These are phyloP conservation scores for Penicillium egyptiacum DNA, from an alignment of 495 filamentous ascomycete genomes.

Conservation along the genomic window DNA sequence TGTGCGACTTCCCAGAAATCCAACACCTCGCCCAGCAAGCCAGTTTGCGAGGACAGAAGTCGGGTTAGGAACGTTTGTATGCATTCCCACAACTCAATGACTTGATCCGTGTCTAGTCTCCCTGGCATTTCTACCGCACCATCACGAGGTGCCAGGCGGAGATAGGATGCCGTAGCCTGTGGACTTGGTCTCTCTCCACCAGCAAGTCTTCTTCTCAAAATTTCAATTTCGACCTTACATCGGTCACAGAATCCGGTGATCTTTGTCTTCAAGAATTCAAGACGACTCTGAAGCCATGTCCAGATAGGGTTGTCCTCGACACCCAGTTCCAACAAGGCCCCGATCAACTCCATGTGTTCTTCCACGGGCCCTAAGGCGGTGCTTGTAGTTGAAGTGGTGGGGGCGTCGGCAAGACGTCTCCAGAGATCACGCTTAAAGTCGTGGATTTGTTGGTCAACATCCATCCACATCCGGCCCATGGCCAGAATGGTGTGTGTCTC, in stretches of 20 bases:
- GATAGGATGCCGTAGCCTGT: slow-evolving; percentile 66
- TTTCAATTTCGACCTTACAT: slow-evolving; percentile 86
- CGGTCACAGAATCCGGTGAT: slow-evolving; percentile 76
- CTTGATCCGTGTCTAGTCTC: slow-evolving; percentile 67
- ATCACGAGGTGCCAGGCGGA: slow-evolving; percentile 68
- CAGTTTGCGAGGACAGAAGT: slow-evolving; percentile 68
- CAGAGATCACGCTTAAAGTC: slow-evolving; percentile 86
- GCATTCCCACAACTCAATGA: slow-evolving; percentile 88
- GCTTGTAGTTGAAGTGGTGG: slow-evolving; percentile 44
- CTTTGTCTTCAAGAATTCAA: slow-evolving; percentile 82
- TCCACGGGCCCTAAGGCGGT: slow-evolving; percentile 56
- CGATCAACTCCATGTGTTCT: slow-evolving; percentile 86
- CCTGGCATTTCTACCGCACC: slow-evolving; percentile 53
- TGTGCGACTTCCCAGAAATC: slow-evolving; percentile 93
- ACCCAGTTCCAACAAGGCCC: slow-evolving; percentile 83
- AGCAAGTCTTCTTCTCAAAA: slow-evolving; percentile 76
- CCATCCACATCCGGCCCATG: slow-evolving; percentile 91
- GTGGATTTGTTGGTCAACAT: slow-evolving; percentile 80
- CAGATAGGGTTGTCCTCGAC: slow-evolving; percentile 95
- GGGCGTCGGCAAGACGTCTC: slow-evolving; percentile 66
- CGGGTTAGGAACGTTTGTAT: slow-evolving; percentile 66
- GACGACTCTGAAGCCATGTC: slow-evolving; percentile 87
- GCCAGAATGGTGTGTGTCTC: slow-evolving; percentile 83
- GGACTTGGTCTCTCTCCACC: slow-evolving; percentile 67
- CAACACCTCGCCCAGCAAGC: slow-evolving; percentile 82